phyloP scores from a whole-genome alignment of 345 rosid genomes.

The sweet orange (Citrus sinensis) region DNA sequence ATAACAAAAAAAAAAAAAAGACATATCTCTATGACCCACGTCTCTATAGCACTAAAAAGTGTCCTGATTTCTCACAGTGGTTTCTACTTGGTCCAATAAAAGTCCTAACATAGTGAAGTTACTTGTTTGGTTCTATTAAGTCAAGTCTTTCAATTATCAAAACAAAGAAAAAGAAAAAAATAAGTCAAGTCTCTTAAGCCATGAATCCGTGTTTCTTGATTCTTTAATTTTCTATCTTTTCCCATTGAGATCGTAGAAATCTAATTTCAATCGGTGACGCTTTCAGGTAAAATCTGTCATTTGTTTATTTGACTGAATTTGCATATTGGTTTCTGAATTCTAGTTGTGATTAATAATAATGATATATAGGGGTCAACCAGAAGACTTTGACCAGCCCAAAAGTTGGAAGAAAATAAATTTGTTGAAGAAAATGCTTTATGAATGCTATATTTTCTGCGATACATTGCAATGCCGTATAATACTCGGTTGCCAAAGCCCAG shows the following conservation, averaged over 20 bases:
- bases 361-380: neutral
- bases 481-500: neutral
- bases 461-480: neutral
- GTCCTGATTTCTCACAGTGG: neutral
- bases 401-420: neutral
- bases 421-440: neutral
- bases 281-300: neutral
- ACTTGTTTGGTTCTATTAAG: neutral
- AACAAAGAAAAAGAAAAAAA: too few relatives aligned
- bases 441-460: neutral
- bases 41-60: neutral
- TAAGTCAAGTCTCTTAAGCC: neutral
- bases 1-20: neutral
- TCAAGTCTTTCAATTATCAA: neutral
- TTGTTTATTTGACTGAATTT: neutral
- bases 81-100: neutral
- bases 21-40: neutral
- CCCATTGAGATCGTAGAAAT: neutral
- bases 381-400: neutral
- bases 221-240: neutral
- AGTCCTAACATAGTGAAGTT: neutral
- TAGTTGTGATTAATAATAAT: too few relatives aligned
- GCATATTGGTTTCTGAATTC: neutral
- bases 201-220: conserved; percentile 7
- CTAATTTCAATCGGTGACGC: neutral